Evolutionary conservation across 2,329 filamentous ascomycete species (phyloP).

Genomic region (Hymenoscyphus albidus): DNA sequence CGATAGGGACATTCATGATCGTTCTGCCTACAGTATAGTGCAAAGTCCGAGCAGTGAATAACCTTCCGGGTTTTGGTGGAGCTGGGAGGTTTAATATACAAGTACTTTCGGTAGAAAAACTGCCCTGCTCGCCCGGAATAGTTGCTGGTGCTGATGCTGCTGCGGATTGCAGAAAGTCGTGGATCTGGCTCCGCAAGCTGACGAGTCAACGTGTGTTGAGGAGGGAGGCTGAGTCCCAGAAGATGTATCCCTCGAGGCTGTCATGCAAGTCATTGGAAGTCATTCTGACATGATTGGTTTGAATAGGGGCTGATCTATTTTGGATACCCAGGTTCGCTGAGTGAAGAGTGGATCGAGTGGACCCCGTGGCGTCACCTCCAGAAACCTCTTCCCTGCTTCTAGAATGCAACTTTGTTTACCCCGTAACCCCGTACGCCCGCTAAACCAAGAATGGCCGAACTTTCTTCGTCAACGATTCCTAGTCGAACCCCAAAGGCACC

Average conservation of each 20-base stretch:
- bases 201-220: conserved; percentile 19
- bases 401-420: no score
- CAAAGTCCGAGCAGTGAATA: not conserved
- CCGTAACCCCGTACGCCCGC: no score
- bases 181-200: conserved; percentile 12
- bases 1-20: not conserved
- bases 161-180: not conserved
- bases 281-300: not conserved
- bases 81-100: not conserved
- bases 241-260: conserved; percentile 1
- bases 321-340: not conserved
- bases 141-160: not conserved
- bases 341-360: not conserved
- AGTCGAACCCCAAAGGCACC: no score
- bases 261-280: not conserved
- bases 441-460: no score
- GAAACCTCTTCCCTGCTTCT: no score
- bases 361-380: no score
- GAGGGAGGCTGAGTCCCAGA: conserved; percentile 21
- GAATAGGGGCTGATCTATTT: not conserved
- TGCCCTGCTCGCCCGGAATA: no score
- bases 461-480: no score
- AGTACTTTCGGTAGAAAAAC: not conserved
- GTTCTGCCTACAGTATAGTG: not conserved
- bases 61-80: not conserved